Evolutionary conservation across 2,329 filamentous ascomycete species (phyloP), one percentile per base, ranked within the genome.

Genomic region (Nectriaceae sp.): DNA sequence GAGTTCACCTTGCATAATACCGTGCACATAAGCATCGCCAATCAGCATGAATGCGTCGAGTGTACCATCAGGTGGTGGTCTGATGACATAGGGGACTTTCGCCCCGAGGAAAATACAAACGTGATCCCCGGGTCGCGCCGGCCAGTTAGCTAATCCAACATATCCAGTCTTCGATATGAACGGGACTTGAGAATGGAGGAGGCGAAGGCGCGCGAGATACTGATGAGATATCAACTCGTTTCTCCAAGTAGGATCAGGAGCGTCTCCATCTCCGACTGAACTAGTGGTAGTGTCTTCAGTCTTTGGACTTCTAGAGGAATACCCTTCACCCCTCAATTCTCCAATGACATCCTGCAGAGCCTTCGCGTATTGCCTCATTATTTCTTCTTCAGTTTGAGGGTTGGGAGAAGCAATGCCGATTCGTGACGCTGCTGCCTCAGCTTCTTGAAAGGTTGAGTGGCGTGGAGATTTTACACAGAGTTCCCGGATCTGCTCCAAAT

Each of bases 391-490:
- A 39, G 11, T 2, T 42, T 44, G n/a, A 47, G 22, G 10, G n/a
- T n/a, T n/a, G n/a, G n/a, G n/a, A n/a, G n/a, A n/a, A n/a, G n/a
- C n/a, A n/a, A n/a, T n/a, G n/a, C n/a, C n/a, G n/a, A n/a, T n/a
- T n/a, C n/a, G n/a, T n/a, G n/a, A n/a, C n/a, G n/a, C n/a, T n/a
- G n/a, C n/a, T n/a, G n/a, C n/a, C n/a, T n/a, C n/a, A n/a, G n/a
- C n/a, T n/a, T n/a, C n/a, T n/a, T n/a, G n/a, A n/a, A n/a, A n/a
- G n/a, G n/a, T n/a, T n/a, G n/a, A n/a, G n/a, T n/a, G n/a, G n/a
- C 41, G 46, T 1, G 53, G 40, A 5, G 53, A 55, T 15, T 46
- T 47, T 3, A 44, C 24, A 35, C 53, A 55, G 4, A 53, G 36
- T n/a, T n/a, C n/a, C n/a, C n/a, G n/a, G n/a, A n/a, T n/a, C n/a